Evolutionary conservation across 306 rosid species (phyloP), one percentile per base, ranked within the genome.

Genomic region (Ceratonia siliqua): DNA sequence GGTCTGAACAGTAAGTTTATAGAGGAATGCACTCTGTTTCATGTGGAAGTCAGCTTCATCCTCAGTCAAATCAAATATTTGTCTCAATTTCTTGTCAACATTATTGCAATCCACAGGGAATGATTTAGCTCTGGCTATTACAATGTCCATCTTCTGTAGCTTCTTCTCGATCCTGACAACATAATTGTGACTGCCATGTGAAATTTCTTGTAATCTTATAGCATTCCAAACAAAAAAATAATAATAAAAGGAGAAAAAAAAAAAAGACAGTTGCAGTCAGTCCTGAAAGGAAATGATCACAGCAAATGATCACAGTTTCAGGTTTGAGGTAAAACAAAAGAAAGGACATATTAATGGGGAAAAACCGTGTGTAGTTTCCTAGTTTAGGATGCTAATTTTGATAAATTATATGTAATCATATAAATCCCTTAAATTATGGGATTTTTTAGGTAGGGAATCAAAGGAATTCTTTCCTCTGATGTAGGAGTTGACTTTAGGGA

Each of bases 31-130:
- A 84, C 98, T 90, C 87, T 94, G 98, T 80, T 83, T 91, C 98
- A 75, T 91, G 85, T 94, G 98, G 82, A 94, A 94, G 68, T 82
- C 81, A 27, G 98, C 96, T 90, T 94, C 98, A 76, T 94, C 97
- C 89, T 92, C 98, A 18, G 97, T 88, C 89, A 90, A 85, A 78
- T 94, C 98, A 81, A 74, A 85, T 83, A 94, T 81, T 75, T 94
- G 98, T 82, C 98, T 89, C 82, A 94, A 80, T 82, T 94, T 94
- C 89, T 94, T 94, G 88, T 91, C 98, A 83, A 94, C 97, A 62
- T 94, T 94, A 82, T 79, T 80, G 80, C 97, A 94, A 10, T 87
- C 98, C 85, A 94, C 87, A 9, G 85, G 76, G 66, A 91, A 85
- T 42, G 86, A 71, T 90, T 88, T 91, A 41, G 94, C 96, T 81